Evolutionary conservation across 1,284 basidiomycete species (phyloP).

Genomic region (Moniliella sp.): DNA sequence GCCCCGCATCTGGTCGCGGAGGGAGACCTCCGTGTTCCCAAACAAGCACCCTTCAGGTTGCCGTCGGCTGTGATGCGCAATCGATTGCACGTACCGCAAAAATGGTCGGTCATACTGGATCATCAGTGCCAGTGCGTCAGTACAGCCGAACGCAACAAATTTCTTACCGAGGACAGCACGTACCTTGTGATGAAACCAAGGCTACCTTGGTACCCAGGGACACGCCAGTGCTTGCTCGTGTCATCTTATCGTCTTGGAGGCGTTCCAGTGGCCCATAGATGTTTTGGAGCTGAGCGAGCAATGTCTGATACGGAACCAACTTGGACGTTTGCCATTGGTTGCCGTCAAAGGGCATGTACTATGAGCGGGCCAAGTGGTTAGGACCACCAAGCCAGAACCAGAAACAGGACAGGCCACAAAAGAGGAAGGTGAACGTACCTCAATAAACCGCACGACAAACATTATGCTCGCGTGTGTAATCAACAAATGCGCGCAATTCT

Average conservation of each 20-base stretch:
- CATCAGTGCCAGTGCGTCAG: too few species aligned
- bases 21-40: constrained; percentile 58
- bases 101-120: constrained; percentile 50
- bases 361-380: constrained; percentile 3
- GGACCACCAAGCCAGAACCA: too few species aligned
- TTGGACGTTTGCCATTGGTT: constrained; percentile 65
- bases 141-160: too few species aligned
- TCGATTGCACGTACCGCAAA: constrained; percentile 63
- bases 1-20: constrained; percentile 50
- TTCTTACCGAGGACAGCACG: constrained; percentile 4
- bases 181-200: constrained; percentile 52
- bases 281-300: constrained; percentile 8
- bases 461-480: constrained; percentile 45
- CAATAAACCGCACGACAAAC: constrained; percentile 65
- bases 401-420: too few species aligned
- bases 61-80: constrained; percentile 66
- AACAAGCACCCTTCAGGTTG: constrained; percentile 72
- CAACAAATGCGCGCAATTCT: constrained; percentile 56
- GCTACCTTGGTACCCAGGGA: constrained; percentile 51
- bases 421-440: constrained; percentile 28
- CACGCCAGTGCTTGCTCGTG: constrained; percentile 55
- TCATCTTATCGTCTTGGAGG: constrained; percentile 46
- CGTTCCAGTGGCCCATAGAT: constrained; percentile 4
- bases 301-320: constrained; percentile 41
- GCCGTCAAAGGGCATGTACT: constrained; percentile 63